Conservation (phyloP, 2,329 filamentous ascomycete genomes). For the Exserohilum turcica region DNA sequence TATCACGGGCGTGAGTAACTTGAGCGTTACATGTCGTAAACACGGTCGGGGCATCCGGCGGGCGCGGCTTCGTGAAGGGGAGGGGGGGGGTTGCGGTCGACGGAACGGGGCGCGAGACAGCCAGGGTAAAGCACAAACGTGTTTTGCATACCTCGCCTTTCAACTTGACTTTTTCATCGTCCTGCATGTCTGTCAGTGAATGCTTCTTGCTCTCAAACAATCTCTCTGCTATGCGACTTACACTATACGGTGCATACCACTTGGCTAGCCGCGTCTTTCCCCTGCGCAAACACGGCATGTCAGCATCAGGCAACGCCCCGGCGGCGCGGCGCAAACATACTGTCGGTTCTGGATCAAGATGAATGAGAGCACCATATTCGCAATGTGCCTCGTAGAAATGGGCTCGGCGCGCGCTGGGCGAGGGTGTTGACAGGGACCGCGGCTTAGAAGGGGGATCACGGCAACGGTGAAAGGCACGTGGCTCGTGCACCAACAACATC, state of each 20-base stretch:
- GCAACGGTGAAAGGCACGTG: constrained; percentile 4
- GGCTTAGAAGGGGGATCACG: neutral
- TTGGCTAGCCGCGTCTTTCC: constrained; percentile 98
- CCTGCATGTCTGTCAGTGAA: constrained; percentile 53
- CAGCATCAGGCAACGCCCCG: neutral
- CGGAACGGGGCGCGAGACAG: neutral
- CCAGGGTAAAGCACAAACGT: neutral
- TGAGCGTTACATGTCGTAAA: neutral
- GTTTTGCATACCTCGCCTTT: constrained; percentile 84
- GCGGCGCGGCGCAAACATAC: constrained; percentile 52
- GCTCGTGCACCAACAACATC: constrained; percentile 9
- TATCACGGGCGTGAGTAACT: constrained; percentile 41
- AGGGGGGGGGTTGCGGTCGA: neutral
- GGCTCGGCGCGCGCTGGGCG: constrained; percentile 17
- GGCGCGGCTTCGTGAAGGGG: neutral
- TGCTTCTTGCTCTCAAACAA: neutral
- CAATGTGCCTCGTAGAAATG: constrained; percentile 10
- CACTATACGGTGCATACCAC: constrained; percentile 97
- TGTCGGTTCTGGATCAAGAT: constrained; percentile 90
- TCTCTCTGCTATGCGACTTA: constrained; percentile 44
- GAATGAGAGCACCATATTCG: constrained; percentile 73
- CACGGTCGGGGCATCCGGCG: neutral
- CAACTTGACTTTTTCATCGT: constrained; percentile 98
- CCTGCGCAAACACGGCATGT: constrained; percentile 55
- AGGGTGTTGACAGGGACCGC: constrained; percentile 3